A percentile compares a stretch with the other conserved stretches of the same genome.
Evolutionary conservation across 129 eudicot genomes (phyloP).

Genomic region (Scalesia atractyloides): DNA sequence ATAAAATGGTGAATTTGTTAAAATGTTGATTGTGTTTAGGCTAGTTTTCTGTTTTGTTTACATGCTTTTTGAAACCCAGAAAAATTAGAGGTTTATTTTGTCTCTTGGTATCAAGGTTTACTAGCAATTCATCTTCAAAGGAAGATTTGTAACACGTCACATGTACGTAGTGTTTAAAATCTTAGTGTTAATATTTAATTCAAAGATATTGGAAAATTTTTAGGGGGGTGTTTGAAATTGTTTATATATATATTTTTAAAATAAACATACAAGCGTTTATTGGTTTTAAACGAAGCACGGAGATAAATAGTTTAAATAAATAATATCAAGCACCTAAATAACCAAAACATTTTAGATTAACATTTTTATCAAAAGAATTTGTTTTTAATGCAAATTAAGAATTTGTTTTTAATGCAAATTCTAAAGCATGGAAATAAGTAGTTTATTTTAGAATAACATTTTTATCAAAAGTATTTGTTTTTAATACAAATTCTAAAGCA

Average conservation of each 20-base stretch:
- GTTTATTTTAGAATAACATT: neutral
- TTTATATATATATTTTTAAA: too few species aligned
- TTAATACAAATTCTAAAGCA: constrained; percentile 8
- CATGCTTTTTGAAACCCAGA: neutral
- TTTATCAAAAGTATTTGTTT: too few species aligned
- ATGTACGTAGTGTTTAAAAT: neutral
- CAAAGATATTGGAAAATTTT: neutral
- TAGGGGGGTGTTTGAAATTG: too few species aligned
- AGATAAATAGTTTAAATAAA: too few species aligned
- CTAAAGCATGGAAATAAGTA: constrained; percentile 3
- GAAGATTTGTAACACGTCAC: constrained; percentile 15
- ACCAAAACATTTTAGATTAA: neutral
- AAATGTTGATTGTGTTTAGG: constrained; percentile 31
- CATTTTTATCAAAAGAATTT: neutral
- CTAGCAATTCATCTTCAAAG: constrained; percentile 27
- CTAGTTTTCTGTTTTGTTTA: constrained; percentile 28
- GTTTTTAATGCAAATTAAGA: too few species aligned
- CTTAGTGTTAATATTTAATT: neutral
- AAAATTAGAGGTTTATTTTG: constrained; percentile 13
- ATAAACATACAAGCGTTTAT: too few species aligned
- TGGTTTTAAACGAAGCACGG: neutral
- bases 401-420: constrained; percentile 18
- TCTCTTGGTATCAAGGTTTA: constrained; percentile 18
- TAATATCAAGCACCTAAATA: neutral
- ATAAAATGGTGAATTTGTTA: constrained; percentile 33